Base-by-base conservation (phyloP, 1,284 basidiomycete genomes). In the Macrocystidia cucumis region DNA sequence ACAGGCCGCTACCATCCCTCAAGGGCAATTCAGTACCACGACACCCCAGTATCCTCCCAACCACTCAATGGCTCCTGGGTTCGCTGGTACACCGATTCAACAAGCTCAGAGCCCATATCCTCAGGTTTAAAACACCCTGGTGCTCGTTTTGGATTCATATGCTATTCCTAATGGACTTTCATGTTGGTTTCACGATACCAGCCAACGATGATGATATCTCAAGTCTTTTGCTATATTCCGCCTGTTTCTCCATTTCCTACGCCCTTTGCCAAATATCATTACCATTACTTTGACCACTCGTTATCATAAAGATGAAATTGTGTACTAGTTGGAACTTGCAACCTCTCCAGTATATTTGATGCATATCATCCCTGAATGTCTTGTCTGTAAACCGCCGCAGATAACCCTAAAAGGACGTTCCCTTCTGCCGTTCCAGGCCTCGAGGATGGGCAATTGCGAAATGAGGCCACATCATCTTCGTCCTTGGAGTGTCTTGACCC, bases 21-120 rank as follows among this genome's bases (percentile, higher is more conserved):
- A n/a, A n/a, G n/a, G 16, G 16, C 25, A 27, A 7, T 27, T 27
- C 7, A 27, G n/a, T 7, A 16, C n/a, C 25, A 27, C 16, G 25
- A 27, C 16, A 16, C n/a, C 35, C 25, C 38, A 29, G 32, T 22
- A 21, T 43, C 43, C 30, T 37, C 41, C 21, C 40, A 34, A 6
- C 35, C 39, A 11, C 19, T 25, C 22, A 28, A 21, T 23, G 20
- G 31, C 32, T 21, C 29, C 39, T 24, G 44, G 41, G 20, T 47
- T 41, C 41, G 32, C 37, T 18, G 45, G 41, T 17, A 30, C 39
- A 18, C 41, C 44, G n/a, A 39, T 38, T 23, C 42, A 35, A 14
- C 29, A 27, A 7, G 35, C 27, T 30, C 8, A 33, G 17, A 14
- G 18, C 9, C 35, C 41, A 9, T 35, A 39, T 33, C 31, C 35